Percentiles rank a stretch among this genome's conserved stretches.
Conservation (phyloP, 1,284 basidiomycete species). For the Pseudozyma thailandica region DNA sequence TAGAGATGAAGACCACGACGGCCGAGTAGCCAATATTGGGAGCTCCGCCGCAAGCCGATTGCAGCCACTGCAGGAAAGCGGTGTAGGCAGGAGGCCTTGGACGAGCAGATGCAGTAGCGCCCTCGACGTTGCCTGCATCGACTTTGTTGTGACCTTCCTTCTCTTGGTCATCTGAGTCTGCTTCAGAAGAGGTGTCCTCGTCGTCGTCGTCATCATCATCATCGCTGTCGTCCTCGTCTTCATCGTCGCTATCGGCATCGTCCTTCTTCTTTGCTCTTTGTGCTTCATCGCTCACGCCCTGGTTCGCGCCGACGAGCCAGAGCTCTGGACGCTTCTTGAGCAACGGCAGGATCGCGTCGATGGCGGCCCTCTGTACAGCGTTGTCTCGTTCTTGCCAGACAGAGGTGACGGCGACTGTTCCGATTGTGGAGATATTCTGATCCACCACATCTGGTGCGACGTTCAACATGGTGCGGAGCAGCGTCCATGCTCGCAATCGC, state of each 20-base stretch:
- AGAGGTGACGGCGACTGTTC: conserved; percentile 48
- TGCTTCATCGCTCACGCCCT: background rate
- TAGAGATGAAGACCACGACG: conserved; percentile 80
- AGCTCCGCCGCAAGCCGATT: conserved; percentile 79
- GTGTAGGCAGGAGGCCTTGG: conserved; percentile 36
- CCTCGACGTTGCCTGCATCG: background rate
- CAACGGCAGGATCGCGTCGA: conserved; percentile 57
- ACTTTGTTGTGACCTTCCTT: background rate
- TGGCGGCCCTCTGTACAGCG: conserved; percentile 48
- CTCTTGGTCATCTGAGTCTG: conserved; percentile 4
- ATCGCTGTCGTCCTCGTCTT: conserved; percentile 34
- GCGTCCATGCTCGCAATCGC: conserved; percentile 53
- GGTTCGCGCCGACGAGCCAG: conserved; percentile 54
- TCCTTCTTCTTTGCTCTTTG: conserved; percentile 23
- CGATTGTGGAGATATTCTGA: conserved; percentile 38
- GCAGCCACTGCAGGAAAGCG: conserved; percentile 77
- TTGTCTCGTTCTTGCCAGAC: conserved; percentile 63
- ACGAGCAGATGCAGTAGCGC: too few relatives aligned
- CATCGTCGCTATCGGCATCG: conserved; percentile 27
- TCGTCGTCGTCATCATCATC: conserved; percentile 29
- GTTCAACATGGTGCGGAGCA: conserved; percentile 37
- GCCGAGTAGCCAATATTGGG: conserved; percentile 80
- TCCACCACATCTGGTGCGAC: conserved; percentile 29
- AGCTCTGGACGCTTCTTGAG: conserved; percentile 57
- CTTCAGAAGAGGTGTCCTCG: conserved; percentile 26